Percentiles rank a stretch among this genome's conserved stretches.
Conservation (phyloP, 768 basidiomycete species). For the Pilatotrama ljubarskyi region DNA sequence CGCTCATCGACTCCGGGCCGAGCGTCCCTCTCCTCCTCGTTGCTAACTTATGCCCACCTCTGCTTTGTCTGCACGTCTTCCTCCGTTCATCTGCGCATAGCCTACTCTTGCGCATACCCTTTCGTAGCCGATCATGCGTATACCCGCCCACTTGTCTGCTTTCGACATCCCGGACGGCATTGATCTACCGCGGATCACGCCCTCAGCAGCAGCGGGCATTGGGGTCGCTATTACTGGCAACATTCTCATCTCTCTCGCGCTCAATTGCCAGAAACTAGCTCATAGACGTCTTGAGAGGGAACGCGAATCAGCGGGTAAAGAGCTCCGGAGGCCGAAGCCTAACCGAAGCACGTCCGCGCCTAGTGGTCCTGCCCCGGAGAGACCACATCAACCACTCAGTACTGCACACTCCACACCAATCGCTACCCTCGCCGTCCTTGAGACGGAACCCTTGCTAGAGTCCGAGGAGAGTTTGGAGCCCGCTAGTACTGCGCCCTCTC, state of each 20-base stretch:
- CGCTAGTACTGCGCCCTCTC: background rate
- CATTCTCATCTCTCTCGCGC: constrained; percentile 83
- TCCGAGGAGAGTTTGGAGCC: background rate
- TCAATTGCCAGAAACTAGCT: constrained; percentile 92
- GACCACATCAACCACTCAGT: background rate
- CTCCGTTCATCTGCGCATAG: background rate
- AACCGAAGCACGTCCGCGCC: constrained; percentile 5
- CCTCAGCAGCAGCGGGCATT: constrained; percentile 72
- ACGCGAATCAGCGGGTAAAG: constrained; percentile 10
- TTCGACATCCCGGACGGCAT: constrained; percentile 27
- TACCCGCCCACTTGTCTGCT: constrained; percentile 6
- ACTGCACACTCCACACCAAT: background rate
- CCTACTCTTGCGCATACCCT: background rate
- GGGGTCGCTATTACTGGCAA: constrained; percentile 82
- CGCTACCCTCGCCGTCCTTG: constrained; percentile 13
- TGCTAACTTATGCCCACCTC: constrained; percentile 15
- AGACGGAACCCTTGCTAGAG: constrained; percentile 24
- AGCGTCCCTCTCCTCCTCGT: background rate
- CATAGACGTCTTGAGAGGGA: constrained; percentile 65
- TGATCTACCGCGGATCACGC: constrained; percentile 55
- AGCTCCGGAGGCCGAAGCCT: constrained; percentile 1
- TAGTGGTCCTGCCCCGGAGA: background rate
- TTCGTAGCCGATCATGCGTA: constrained; percentile 16
- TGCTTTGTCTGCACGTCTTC: background rate
- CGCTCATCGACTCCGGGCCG: background rate